A percentile compares a stretch with the other conserved stretches of the same genome.
These are phyloP conservation scores for Syzygium grande DNA, from an alignment of 345 rosid genomes.

Conservation along the genomic window DNA sequence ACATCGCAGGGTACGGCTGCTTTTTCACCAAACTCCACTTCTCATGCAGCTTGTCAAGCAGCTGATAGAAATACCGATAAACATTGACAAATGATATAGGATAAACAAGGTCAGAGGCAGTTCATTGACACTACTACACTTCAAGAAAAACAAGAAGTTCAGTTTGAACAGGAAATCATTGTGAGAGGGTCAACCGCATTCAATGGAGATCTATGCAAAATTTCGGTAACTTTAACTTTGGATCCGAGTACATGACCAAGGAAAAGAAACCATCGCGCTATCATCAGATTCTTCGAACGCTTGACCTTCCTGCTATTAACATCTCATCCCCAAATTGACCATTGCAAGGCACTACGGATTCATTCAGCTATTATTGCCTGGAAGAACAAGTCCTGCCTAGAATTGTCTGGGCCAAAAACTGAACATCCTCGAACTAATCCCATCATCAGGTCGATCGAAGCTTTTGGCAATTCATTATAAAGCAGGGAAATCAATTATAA, in stretches of 20 bases:
- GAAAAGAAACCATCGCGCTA: neutral
- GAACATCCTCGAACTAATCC: neutral
- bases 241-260: neutral
- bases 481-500: neutral
- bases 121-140: neutral
- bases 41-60: slow-evolving; percentile 48
- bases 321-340: neutral
- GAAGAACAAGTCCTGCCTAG: neutral
- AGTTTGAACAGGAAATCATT: neutral
- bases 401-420: neutral
- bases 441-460: neutral
- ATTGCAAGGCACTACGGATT: neutral
- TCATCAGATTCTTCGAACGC: neutral
- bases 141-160: neutral
- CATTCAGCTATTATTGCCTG: neutral
- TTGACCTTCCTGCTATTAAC: neutral
- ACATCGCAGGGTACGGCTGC: slow-evolving; percentile 62
- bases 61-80: slow-evolving; percentile 12
- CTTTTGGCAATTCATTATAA: neutral
- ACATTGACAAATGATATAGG: neutral
- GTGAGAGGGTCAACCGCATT: neutral
- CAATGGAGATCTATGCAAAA: neutral
- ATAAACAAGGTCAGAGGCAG: neutral
- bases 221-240: neutral
- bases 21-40: slow-evolving; percentile 49